Evolutionary conservation across 2,329 filamentous ascomycete genomes (phyloP).

Genomic region (Talaromyces sp.): DNA sequence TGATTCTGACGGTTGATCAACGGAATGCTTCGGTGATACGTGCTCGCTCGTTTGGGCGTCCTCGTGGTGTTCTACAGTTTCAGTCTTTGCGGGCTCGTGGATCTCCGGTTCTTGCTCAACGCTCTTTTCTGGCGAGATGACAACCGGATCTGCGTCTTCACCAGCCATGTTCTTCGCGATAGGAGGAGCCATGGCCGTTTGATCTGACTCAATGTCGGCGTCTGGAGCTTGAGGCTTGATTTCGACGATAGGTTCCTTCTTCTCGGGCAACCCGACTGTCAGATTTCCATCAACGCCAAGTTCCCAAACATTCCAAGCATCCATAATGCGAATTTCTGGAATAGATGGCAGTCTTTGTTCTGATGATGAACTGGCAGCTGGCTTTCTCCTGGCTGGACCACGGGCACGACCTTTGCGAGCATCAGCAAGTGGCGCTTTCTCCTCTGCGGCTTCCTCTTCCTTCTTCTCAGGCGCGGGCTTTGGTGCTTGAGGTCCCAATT

Average conservation of each 20-base stretch:
- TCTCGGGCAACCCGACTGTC: constrained; percentile 9
- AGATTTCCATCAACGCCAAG: constrained; percentile 34
- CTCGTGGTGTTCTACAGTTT: background rate
- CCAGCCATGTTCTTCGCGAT: constrained; percentile 35
- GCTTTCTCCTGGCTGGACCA: constrained; percentile 75
- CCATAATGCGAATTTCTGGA: constrained; percentile 39
- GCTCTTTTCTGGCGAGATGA: background rate
- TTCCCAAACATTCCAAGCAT: constrained; percentile 42
- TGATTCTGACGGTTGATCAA: constrained; percentile 9
- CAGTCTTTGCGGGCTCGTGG: background rate
- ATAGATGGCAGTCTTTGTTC: constrained; percentile 29
- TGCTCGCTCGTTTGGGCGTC: background rate
- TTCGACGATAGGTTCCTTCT: constrained; percentile 5
- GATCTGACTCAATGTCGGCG: constrained; percentile 9
- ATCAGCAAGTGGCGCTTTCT: constrained; percentile 79
- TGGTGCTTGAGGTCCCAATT: constrained; percentile 74
- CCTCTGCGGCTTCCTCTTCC: constrained; percentile 56
- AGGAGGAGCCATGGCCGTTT: constrained; percentile 27
- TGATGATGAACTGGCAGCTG: constrained; percentile 52
- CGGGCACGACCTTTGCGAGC: constrained; percentile 86
- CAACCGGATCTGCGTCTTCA: constrained; percentile 32
- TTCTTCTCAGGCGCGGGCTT: constrained; percentile 69
- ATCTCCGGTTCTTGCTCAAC: constrained; percentile 15
- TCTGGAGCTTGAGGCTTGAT: constrained; percentile 17
- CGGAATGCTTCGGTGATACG: constrained; percentile 20